These are phyloP conservation scores for Parathielavia hyrcaniae DNA, from an alignment of 495 filamentous ascomycete genomes.

Conservation along the genomic window DNA sequence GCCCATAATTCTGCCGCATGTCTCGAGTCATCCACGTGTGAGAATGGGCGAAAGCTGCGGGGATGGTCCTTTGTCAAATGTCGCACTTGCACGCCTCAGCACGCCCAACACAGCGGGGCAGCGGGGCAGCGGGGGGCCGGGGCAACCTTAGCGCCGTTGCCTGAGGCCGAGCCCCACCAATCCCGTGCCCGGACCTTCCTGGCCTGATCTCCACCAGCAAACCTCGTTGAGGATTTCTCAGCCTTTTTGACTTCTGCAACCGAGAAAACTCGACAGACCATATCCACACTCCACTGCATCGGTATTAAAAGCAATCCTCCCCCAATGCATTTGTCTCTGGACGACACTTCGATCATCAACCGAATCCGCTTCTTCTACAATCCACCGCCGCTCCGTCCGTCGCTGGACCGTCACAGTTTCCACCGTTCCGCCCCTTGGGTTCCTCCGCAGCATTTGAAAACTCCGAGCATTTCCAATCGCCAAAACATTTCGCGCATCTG, in stretches of 20 bases:
- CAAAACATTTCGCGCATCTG: constrained; percentile 22
- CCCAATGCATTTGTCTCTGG: constrained; percentile 4
- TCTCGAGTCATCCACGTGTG: no score
- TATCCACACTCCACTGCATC: constrained; percentile 5
- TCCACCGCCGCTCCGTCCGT: not conserved
- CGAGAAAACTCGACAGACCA: constrained; percentile 4
- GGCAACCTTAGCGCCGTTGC: not conserved
- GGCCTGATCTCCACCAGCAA: constrained; percentile 9
- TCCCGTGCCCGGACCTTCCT: not conserved
- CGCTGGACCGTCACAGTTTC: constrained; percentile 4
- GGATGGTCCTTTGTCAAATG: not conserved
- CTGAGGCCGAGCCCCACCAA: constrained; percentile 4
- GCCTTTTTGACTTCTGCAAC: not conserved
- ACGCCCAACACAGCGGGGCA: no score
- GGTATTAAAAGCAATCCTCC: constrained; percentile 5
- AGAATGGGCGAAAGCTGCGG: no score
- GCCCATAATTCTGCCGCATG: no score
- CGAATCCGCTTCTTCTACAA: not conserved
- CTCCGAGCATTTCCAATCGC: constrained; percentile 12
- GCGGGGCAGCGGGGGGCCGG: not conserved
- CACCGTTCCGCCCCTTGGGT: constrained; percentile 8
- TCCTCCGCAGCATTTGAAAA: constrained; percentile 12
- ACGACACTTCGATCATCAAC: not conserved
- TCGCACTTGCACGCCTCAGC: not conserved
- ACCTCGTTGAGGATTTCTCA: constrained; percentile 2